Percentiles rank a stretch among this genome's conserved stretches.
Conservation (phyloP, 2,329 filamentous ascomycete genomes). For the Arthrobotrys pseudoclavata region DNA sequence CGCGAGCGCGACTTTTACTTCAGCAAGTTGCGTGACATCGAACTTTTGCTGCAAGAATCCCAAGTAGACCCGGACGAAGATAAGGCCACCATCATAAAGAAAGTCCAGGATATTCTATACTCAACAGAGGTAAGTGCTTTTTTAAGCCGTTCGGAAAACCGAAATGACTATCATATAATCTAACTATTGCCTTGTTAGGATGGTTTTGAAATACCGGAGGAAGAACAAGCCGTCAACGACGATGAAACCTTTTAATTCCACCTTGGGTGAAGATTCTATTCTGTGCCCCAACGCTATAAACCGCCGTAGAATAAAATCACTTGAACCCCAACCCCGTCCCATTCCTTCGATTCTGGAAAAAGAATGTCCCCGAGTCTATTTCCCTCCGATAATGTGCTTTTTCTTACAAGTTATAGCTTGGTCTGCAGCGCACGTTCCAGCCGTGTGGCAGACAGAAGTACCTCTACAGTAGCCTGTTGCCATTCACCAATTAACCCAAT, state of each 20-base stretch:
- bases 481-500: slow-evolving; percentile 28
- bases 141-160: background rate
- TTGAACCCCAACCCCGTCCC: background rate
- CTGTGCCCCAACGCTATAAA: slow-evolving; percentile 1
- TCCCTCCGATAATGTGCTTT: background rate
- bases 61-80: slow-evolving; percentile 93
- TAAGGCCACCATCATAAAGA: slow-evolving; percentile 90
- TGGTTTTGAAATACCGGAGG: slow-evolving; percentile 88
- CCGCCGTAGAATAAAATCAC: slow-evolving; percentile 22
- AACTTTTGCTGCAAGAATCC: slow-evolving; percentile 91
- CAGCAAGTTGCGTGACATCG: slow-evolving; percentile 96
- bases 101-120: slow-evolving; percentile 96
- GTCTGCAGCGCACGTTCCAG: slow-evolving; percentile 20
- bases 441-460: slow-evolving; percentile 8
- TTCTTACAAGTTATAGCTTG: slow-evolving; percentile 14
- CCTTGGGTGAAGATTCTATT: slow-evolving; percentile 11
- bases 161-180: background rate
- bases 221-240: slow-evolving; percentile 79
- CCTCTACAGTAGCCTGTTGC: slow-evolving; percentile 18
- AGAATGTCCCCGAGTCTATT: background rate
- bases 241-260: slow-evolving; percentile 79
- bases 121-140: slow-evolving; percentile 79
- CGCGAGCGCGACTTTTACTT: slow-evolving; percentile 99
- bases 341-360: slow-evolving; percentile 2
- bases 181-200: slow-evolving; percentile 66